Evolutionary conservation across 169 alveolate species (phyloP).

Genomic region (Plasmodium yoelii): DNA sequence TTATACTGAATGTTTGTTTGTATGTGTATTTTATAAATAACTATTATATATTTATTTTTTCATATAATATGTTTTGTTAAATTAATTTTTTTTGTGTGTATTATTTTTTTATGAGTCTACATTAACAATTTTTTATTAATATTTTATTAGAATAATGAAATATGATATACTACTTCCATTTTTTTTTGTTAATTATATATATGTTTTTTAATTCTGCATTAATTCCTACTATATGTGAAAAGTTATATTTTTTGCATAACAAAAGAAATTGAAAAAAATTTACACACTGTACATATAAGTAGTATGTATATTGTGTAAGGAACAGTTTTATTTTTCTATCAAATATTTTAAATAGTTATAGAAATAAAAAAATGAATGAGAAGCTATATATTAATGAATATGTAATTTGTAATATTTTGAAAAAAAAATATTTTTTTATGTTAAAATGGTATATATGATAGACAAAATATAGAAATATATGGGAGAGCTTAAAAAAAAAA

Average conservation of each 20-base stretch:
- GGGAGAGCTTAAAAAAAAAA: conserved; percentile 10
- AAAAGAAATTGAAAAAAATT: neutral
- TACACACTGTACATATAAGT: neutral
- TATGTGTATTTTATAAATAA: neutral
- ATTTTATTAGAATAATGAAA: conserved; percentile 17
- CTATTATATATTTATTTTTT: neutral
- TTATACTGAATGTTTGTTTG: neutral
- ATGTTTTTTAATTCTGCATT: neutral
- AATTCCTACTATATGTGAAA: neutral
- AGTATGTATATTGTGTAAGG: neutral
- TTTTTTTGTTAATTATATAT: neutral
- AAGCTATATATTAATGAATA: neutral
- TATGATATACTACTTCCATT: neutral
- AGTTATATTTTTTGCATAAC: neutral
- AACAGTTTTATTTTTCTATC: neutral
- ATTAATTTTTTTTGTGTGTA: conserved; percentile 15
- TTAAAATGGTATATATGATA: neutral
- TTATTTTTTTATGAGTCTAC: neutral
- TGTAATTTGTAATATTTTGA: neutral
- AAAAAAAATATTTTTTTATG: neutral
- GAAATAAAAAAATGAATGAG: neutral
- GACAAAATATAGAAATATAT: conserved; percentile 15
- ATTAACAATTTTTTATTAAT: conserved; percentile 18
- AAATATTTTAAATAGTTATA: neutral
- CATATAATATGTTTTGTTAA: conserved; percentile 2